phyloP scores from a whole-genome alignment of 2,329 filamentous ascomycete genomes.

The Epichloe bromicola region DNA sequence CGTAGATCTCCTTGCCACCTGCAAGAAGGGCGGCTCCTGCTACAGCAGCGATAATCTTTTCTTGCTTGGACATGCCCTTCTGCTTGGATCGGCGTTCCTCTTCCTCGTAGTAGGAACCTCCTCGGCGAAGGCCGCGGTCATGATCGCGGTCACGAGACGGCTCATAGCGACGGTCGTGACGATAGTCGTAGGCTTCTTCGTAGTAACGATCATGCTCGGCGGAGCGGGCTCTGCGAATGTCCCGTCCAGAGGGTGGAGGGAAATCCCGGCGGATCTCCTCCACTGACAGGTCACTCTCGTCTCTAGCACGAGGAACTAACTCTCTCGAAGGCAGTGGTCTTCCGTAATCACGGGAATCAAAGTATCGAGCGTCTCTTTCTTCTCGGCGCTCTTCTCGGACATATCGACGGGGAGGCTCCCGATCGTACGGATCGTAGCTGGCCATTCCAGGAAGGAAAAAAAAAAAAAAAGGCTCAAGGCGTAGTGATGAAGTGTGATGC shows the following conservation, averaged over 20 bases:
- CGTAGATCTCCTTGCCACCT: constrained; percentile 53
- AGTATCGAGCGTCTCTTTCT: constrained; percentile 38
- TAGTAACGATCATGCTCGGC: constrained; percentile 43
- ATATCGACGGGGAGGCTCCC: constrained; percentile 36
- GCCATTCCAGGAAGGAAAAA: constrained; percentile 18
- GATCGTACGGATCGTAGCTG: constrained; percentile 43
- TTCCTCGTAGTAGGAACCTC: constrained; percentile 42
- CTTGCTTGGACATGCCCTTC: constrained; percentile 42
- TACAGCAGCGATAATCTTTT: constrained; percentile 54
- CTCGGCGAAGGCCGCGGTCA: constrained; percentile 28
- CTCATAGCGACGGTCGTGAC: constrained; percentile 29
- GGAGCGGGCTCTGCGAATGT: constrained; percentile 49
- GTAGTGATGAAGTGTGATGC: neutral
- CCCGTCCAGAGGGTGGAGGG: constrained; percentile 49
- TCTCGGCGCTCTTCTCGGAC: constrained; percentile 41
- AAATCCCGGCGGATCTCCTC: constrained; percentile 81
- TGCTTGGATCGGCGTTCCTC: constrained; percentile 38
- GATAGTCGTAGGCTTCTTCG: constrained; percentile 37
- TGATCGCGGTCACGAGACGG: constrained; percentile 20
- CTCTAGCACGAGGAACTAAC: constrained; percentile 45
- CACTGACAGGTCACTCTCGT: constrained; percentile 62
- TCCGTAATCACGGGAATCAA: constrained; percentile 38
- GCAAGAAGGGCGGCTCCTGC: constrained; percentile 51
- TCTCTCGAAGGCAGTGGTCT: constrained; percentile 35
- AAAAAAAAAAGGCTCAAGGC: no score